Evolutionary conservation across 805 yeast genomes (phyloP), one percentile per base, ranked within the genome.

Genomic region (Lachancea mirantina): DNA sequence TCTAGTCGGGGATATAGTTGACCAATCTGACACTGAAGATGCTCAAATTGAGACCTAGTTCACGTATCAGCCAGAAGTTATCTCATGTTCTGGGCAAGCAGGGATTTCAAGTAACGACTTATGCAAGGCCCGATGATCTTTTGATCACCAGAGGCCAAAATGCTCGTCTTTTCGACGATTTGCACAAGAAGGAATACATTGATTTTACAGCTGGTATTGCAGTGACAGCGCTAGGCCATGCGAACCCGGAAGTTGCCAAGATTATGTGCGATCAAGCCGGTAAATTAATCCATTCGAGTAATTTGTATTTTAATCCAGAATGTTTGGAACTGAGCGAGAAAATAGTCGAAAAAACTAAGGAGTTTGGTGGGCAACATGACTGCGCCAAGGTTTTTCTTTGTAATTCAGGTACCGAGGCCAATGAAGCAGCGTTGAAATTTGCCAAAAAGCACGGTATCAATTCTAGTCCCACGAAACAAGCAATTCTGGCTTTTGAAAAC

Each of bases 131-230:
- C 8, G 67, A 75, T 28, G 54, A 55, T 33, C 58, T 87, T 30
- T 82, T 85, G 11, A 67, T 89, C 36, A 76, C 80, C 30, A 79
- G 78, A 39, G 98, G 96, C 21, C 60, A 75, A 46, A 95, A 95
- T 13, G 74, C 87, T n/a, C 66, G 67, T 34, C 55, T 92, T 34
- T 87, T 78, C 67, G 98, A 92, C 57, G 59, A 54, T 29, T 59
- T 80, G 30, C 85, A 84, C 47, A 80, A 81, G 39, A 68, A 74
- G 23, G 70, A 79, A 53, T 92, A 79, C 51, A 68, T 92, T 31
- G 98, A 92, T 55, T 89, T 92, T 60, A 78, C 89, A 1, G 87
- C 96, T 2, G 98, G 98, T 33, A 89, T 92, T 45, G 97, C 98
- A 1, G 98, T 92, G 10, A 89, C 95, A n/a, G 79, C 84, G 1